Conservation (phyloP, 805 yeast genomes). For the Cyberlindnera xylosilytica region DNA sequence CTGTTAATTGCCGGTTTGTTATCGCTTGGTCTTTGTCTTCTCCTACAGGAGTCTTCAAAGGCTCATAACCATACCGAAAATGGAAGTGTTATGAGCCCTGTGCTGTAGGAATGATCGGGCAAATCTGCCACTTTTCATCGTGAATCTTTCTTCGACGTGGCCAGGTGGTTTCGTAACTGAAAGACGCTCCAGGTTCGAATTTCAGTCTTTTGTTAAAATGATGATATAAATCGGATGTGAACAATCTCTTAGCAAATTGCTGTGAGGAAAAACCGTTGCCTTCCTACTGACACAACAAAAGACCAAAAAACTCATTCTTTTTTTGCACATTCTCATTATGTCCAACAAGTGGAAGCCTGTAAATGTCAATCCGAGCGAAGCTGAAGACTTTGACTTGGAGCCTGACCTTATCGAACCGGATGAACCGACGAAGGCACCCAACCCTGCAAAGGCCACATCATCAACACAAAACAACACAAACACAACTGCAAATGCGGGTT, state of each 20-base stretch:
- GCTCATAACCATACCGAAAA: no score
- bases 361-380: conserved; percentile 25
- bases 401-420: conserved; percentile 29
- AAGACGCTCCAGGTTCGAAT: conserved; percentile 20
- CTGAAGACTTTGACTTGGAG: conserved; percentile 28
- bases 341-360: conserved; percentile 29
- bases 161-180: conserved; percentile 18
- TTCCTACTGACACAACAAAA: conserved; percentile 27
- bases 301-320: neutral
- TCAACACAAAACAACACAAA: conserved; percentile 1
- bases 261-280: conserved; percentile 31
- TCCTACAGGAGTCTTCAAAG: no score
- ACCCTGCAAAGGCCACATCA: conserved; percentile 3
- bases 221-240: conserved; percentile 29
- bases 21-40: no score
- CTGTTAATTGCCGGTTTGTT: no score
- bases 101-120: neutral
- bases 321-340: conserved; percentile 12
- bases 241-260: conserved; percentile 30
- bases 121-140: conserved; percentile 11
- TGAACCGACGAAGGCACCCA: conserved; percentile 6
- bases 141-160: conserved; percentile 18
- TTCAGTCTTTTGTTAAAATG: conserved; percentile 19
- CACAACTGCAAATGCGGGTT: conserved; percentile 2
- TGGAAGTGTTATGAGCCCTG: conserved; percentile 12